A percentile compares a stretch with the other conserved stretches of the same genome.
Conservation (phyloP, 2,329 filamentous ascomycete genomes). For the Eutypa lata region DNA sequence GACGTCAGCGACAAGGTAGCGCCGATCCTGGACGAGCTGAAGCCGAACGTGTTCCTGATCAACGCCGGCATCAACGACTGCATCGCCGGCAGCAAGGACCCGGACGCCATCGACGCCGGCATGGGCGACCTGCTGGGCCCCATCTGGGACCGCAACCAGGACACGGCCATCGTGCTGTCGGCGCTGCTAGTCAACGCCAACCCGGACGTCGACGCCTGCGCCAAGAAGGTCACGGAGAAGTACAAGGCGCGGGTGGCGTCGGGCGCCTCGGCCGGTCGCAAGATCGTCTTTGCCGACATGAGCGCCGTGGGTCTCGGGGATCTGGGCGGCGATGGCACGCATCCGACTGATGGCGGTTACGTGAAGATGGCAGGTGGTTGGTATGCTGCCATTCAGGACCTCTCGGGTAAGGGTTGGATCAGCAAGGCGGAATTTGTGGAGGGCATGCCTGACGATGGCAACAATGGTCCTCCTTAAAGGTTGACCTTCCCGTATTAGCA, state of each 20-base stretch:
- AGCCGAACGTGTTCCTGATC: not conserved
- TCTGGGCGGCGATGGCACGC: conserved; percentile 34
- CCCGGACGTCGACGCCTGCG: not conserved
- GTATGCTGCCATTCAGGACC: conserved; percentile 27
- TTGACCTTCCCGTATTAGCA: too few relatives aligned
- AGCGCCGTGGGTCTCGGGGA: conserved; percentile 24
- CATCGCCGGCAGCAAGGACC: not conserved
- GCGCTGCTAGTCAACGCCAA: not conserved
- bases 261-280: not conserved
- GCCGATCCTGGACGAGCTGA: not conserved
- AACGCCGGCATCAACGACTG: not conserved
- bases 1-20: not conserved
- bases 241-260: conserved; percentile 69
- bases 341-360: conserved; percentile 37
- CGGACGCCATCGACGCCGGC: not conserved
- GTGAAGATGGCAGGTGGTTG: conserved; percentile 39
- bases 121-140: not conserved
- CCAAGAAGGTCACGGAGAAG: conserved; percentile 54
- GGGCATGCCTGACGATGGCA: not conserved
- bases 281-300: conserved; percentile 40
- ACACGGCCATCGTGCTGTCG: not conserved
- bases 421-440: not conserved
- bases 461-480: not conserved
- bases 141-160: not conserved
- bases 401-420: conserved; percentile 20